Conservation (phyloP, 2,329 filamentous ascomycete species). For the Albophoma yamanashiensis region DNA sequence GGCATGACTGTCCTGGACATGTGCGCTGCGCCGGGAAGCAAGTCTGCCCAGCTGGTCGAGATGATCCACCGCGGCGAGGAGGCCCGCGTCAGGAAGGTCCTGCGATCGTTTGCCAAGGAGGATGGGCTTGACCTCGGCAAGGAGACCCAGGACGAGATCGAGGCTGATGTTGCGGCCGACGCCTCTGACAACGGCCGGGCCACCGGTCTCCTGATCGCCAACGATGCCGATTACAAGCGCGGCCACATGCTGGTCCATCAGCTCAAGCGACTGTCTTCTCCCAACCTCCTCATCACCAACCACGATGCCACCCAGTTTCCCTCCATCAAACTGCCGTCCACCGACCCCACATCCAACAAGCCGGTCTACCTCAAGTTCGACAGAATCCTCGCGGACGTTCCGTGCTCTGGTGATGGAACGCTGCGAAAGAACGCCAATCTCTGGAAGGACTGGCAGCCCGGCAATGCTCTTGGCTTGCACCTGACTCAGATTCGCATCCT, state of each 20-base stretch:
- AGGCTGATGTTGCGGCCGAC: conserved; percentile 46
- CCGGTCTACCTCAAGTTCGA: conserved; percentile 88
- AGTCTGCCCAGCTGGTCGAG: conserved; percentile 90
- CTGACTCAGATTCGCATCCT: conserved; percentile 81
- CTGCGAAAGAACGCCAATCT: conserved; percentile 85
- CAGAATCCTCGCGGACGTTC: conserved; percentile 90
- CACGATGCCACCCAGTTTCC: conserved; percentile 96
- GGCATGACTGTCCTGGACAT: conserved; percentile 92
- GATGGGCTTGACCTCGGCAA: conserved; percentile 42
- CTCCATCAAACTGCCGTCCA: conserved; percentile 68
- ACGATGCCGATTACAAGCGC: conserved; percentile 93
- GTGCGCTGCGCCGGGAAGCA: conserved; percentile 94
- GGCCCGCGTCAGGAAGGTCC: conserved; percentile 63
- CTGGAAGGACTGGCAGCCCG: conserved; percentile 91
- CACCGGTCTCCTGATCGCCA: conserved; percentile 86
- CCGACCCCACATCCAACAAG: conserved; percentile 39
- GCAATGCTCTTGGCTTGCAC: conserved; percentile 79
- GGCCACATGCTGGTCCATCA: conserved; percentile 97
- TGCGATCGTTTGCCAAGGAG: conserved; percentile 51
- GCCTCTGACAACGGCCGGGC: conserved; percentile 70
- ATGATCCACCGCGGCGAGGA: conserved; percentile 92
- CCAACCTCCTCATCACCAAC: conserved; percentile 94
- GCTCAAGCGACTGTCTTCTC: conserved; percentile 91
- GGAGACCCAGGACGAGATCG: conserved; percentile 35
- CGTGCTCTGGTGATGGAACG: conserved; percentile 93